Percentiles rank a stretch among this genome's conserved stretches.
Evolutionary conservation across 352 stramenopile genomes (phyloP).

Genomic region (Globisporangium iwayamae): DNA sequence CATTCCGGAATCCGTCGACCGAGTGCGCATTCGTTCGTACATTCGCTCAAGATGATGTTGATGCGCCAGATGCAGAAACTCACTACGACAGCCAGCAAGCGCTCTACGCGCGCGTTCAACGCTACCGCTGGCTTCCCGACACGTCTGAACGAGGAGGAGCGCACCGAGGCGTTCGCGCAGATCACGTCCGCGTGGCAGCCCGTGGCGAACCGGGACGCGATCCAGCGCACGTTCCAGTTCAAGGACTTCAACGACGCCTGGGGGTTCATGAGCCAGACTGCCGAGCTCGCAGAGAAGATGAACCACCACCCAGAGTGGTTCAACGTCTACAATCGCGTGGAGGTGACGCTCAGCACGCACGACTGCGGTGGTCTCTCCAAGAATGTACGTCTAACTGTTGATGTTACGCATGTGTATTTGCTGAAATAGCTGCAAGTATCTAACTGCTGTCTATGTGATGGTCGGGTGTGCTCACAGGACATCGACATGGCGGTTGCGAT

Average conservation of each 20-base stretch:
- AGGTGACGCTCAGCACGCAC: slow-evolving; percentile 96
- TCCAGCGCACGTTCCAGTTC: slow-evolving; percentile 82
- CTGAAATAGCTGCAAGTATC: neutral
- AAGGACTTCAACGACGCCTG: slow-evolving; percentile 81
- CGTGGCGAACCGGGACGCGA: slow-evolving; percentile 70
- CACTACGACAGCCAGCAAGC: neutral
- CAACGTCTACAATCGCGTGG: slow-evolving; percentile 98
- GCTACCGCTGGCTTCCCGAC: slow-evolving; percentile 35
- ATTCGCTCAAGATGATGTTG: slow-evolving; percentile 5
- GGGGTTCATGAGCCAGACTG: slow-evolving; percentile 74
- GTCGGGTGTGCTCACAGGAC: slow-evolving; percentile 28
- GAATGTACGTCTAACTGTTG: slow-evolving; percentile 52
- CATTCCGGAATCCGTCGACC: slow-evolving; percentile 15
- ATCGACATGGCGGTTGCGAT: slow-evolving; percentile 67
- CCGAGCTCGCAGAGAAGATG: slow-evolving; percentile 83
- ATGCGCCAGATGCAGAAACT: slow-evolving; percentile 15
- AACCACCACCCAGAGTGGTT: slow-evolving; percentile 99
- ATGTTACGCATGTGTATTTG: neutral
- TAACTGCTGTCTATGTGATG: neutral
- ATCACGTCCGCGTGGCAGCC: slow-evolving; percentile 49
- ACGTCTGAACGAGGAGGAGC: slow-evolving; percentile 45
- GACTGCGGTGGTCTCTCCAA: slow-evolving; percentile 91
- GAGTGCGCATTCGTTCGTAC: neutral
- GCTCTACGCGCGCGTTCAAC: slow-evolving; percentile 10
- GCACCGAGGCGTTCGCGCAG: slow-evolving; percentile 31